Base-by-base conservation (phyloP, 768 basidiomycete species). In the Astraeus odoratus region DNA sequence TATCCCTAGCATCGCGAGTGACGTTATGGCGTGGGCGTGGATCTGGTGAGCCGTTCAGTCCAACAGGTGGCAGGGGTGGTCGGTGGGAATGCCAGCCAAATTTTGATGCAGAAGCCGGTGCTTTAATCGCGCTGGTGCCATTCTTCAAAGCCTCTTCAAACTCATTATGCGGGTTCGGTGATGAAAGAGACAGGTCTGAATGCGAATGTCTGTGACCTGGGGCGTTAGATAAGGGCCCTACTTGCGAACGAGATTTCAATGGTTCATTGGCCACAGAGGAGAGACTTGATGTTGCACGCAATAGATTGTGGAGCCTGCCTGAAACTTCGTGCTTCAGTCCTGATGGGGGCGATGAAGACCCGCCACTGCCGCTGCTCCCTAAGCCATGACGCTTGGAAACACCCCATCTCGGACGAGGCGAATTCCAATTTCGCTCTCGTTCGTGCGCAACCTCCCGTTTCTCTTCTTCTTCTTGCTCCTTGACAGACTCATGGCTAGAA, bases 391-490 rank as follows among this genome's bases (percentile, higher is more conserved):
- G 48, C 44, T 50, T 57, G 22, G 58, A 43, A 18, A 53, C 51
- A 16, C 63, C 57, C 81, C 81, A 82, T 41, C 67, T 72, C 6
- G 78, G 80, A 29, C 70, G 74, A n/a, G 77, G 78, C 7, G 81
- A 74, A 58, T 81, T 80, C 83, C 81, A 84, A 53, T 84, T 84
- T 39, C 78, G 69, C 60, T 84, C 82, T 39, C 80, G 72, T 51
- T 75, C 72, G 30, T 77, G 73, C n/a, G 54, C 47, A 4, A 63
- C 46, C 51, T 70, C 74, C n/a, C 59, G 51, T 47, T 57, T 46
- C 42, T 63, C 50, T 34, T 60, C 62, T 42, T 56, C 43, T 18
- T 58, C 57, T 18, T 12, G 65, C 57, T 67, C 67, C 20, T 64
- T 51, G 25, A 58, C 51, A 18, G 62, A 64, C 31, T 56, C 65